A percentile compares a stretch with the other conserved stretches of the same genome.
These are phyloP conservation scores for Lepidium campestre DNA, from an alignment of 441 rosid genomes.

Conservation along the genomic window DNA sequence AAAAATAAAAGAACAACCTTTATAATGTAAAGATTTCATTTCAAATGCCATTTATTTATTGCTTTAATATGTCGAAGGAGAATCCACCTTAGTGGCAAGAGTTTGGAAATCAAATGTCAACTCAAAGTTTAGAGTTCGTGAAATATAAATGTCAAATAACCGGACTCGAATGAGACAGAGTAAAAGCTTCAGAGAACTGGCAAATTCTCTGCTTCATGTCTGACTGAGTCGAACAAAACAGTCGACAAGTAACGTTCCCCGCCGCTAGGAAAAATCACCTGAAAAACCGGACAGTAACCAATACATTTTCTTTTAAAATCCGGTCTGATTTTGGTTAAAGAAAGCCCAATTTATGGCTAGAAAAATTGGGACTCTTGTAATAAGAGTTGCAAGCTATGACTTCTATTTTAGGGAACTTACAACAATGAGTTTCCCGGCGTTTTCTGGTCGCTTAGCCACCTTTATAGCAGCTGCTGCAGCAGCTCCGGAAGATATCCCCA, in stretches of 20 bases:
- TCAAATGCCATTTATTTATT: neutral
- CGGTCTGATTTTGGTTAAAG: neutral
- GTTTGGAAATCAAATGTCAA: neutral
- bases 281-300: conserved; percentile 6
- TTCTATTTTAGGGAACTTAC: conserved; percentile 26
- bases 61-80: neutral
- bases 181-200: neutral
- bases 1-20: no score
- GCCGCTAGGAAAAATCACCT: conserved; percentile 52
- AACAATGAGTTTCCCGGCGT: conserved; percentile 46
- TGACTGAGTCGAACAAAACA: conserved; percentile 39
- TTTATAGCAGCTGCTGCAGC: conserved; percentile 51
- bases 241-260: conserved; percentile 61
- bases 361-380: neutral
- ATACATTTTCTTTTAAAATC: neutral
- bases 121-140: neutral
- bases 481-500: conserved; percentile 62
- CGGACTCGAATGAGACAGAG: neutral
- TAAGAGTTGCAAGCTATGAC: neutral
- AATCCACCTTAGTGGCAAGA: neutral
- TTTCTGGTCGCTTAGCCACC: conserved; percentile 45
- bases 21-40: neutral
- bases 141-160: neutral
- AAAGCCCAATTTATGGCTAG: neutral
- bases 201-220: conserved; percentile 36